Evolutionary conservation across 768 basidiomycete genomes (phyloP).

Genomic region (Clathrus columnatus): DNA sequence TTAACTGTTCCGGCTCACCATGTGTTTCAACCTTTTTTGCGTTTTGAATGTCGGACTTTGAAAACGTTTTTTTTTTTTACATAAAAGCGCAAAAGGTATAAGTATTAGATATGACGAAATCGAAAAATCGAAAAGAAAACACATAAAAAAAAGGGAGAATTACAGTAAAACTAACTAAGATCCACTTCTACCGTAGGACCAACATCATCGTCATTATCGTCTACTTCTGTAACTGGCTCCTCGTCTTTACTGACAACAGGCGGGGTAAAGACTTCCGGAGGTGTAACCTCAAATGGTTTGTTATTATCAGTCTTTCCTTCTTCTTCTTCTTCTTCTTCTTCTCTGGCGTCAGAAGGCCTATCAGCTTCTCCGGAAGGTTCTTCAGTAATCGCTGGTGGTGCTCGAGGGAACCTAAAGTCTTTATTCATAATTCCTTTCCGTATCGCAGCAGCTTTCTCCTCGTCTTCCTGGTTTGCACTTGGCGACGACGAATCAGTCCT

Average conservation of each 20-base stretch:
- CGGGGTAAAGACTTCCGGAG: slow-evolving; percentile 64
- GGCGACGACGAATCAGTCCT: slow-evolving; percentile 20
- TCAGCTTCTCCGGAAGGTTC: slow-evolving; percentile 17
- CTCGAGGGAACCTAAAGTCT: slow-evolving; percentile 62
- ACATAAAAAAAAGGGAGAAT: neutral
- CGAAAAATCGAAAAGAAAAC: neutral
- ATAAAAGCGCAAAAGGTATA: neutral
- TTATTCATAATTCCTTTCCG: slow-evolving; percentile 71
- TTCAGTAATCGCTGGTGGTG: slow-evolving; percentile 14
- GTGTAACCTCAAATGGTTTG: neutral
- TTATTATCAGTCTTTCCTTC: neutral
- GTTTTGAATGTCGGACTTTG: slow-evolving; percentile 2
- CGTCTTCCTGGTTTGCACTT: slow-evolving; percentile 33
- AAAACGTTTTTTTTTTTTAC: neutral
- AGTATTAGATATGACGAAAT: neutral
- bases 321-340: neutral
- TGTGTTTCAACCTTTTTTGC: neutral
- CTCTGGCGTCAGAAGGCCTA: neutral
- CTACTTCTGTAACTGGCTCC: slow-evolving; percentile 28
- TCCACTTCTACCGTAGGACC: slow-evolving; percentile 60
- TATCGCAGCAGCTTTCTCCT: slow-evolving; percentile 26
- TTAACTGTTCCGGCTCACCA: neutral
- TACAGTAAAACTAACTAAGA: neutral
- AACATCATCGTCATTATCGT: slow-evolving; percentile 62
- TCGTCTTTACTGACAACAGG: slow-evolving; percentile 71